These are phyloP conservation scores for Gastrolobium bilobum DNA, from an alignment of 306 rosid species.

Conservation along the genomic window DNA sequence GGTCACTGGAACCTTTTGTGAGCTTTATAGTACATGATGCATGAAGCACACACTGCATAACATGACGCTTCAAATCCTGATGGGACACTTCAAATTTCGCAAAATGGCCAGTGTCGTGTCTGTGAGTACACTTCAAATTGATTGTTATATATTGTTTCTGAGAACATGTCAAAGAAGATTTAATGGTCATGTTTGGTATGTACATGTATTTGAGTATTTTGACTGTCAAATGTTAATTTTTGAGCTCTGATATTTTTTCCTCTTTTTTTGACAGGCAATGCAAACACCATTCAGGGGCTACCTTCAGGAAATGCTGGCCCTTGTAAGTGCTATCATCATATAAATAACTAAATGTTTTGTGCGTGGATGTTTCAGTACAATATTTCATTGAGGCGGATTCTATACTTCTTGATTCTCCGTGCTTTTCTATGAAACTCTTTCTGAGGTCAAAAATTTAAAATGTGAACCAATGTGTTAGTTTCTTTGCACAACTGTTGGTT, in stretches of 20 bases:
- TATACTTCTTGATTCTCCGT: slow-evolving; percentile 10
- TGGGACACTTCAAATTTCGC: not conserved
- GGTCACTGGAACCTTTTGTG: not conserved
- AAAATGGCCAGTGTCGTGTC: not conserved
- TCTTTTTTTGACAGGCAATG: slow-evolving; percentile 67
- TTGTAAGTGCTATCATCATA: slow-evolving; percentile 61
- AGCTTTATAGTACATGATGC: not conserved
- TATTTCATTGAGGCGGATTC: slow-evolving; percentile 23
- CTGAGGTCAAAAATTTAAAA: slow-evolving; percentile 7
- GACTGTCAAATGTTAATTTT: not conserved
- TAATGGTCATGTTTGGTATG: not conserved
- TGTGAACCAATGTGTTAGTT: not conserved
- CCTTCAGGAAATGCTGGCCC: slow-evolving; percentile 88
- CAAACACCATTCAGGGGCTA: slow-evolving; percentile 98
- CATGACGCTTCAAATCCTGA: not conserved
- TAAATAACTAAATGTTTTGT: slow-evolving; percentile 16
- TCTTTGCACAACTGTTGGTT: not conserved
- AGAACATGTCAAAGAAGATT: not conserved
- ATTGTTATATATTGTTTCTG: slow-evolving; percentile 2
- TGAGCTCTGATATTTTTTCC: slow-evolving; percentile 17
- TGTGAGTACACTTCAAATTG: not conserved
- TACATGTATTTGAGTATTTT: not conserved
- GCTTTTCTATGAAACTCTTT: not conserved
- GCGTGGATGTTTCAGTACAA: slow-evolving; percentile 19
- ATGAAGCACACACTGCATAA: not conserved